These are phyloP conservation scores for Cucumis variabilis DNA, from an alignment of 331 rosid species.

Conservation along the genomic window DNA sequence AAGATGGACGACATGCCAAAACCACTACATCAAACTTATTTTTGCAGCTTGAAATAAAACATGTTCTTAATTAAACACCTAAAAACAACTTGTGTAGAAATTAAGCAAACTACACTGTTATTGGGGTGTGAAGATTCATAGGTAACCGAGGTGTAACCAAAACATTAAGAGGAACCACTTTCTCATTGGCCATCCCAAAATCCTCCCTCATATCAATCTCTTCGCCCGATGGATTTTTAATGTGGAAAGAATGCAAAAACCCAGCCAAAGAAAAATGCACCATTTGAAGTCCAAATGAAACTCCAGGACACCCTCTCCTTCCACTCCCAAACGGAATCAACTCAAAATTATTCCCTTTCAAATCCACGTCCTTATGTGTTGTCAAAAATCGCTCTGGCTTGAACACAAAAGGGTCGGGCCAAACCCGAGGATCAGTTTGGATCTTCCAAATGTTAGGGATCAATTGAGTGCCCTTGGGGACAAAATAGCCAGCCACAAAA, in stretches of 20 bases:
- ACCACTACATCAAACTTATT: no score
- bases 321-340: slow-evolving; percentile 58
- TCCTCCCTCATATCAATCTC: slow-evolving; percentile 48
- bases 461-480: slow-evolving; percentile 43
- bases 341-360: slow-evolving; percentile 45
- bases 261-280: slow-evolving; percentile 43
- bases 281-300: slow-evolving; percentile 34
- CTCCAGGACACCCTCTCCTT: slow-evolving; percentile 55
- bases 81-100: neutral
- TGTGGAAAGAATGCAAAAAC: slow-evolving; percentile 44
- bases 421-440: slow-evolving; percentile 43
- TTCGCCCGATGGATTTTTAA: neutral
- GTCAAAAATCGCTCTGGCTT: slow-evolving; percentile 29
- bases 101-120: neutral
- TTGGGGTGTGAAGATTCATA: neutral
- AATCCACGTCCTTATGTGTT: slow-evolving; percentile 37
- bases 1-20: no score
- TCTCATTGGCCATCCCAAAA: slow-evolving; percentile 36
- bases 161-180: slow-evolving; percentile 50
- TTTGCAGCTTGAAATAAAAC: neutral
- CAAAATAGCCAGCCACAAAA: slow-evolving; percentile 40
- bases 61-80: neutral
- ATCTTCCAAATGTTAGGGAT: slow-evolving; percentile 49
- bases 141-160: slow-evolving; percentile 46
- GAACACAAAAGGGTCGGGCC: slow-evolving; percentile 43